Evolutionary conservation across 306 rosid genomes (phyloP).

Genomic region (Pyrus betulifolia): DNA sequence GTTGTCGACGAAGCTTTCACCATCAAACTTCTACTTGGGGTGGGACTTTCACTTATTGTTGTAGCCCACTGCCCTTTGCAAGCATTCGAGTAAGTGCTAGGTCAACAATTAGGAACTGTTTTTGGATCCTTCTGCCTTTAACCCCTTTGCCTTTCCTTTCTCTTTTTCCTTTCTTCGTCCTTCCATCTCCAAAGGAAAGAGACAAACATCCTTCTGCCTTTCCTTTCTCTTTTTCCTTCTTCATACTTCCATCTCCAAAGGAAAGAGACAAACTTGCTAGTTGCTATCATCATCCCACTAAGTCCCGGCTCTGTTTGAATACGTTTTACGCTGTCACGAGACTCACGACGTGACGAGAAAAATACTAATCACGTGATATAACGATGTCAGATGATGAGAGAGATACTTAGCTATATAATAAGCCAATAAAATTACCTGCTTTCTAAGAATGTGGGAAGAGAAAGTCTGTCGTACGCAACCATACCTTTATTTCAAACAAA

Average conservation of each 20-base stretch:
- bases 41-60: slow-evolving; percentile 20
- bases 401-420: too few species aligned
- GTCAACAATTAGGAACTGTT: slow-evolving; percentile 28
- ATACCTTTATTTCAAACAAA: too few species aligned
- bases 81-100: slow-evolving; percentile 22
- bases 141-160: not conserved
- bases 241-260: not conserved
- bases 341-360: too few species aligned
- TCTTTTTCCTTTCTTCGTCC: not conserved
- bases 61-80: slow-evolving; percentile 35
- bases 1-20: slow-evolving; percentile 4
- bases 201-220: not conserved
- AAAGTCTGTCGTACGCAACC: too few species aligned
- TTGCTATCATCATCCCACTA: not conserved
- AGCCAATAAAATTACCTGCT: too few species aligned
- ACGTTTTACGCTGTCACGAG: too few species aligned
- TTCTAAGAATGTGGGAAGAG: too few species aligned
- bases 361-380: too few species aligned
- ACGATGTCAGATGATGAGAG: accelerated
- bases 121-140: slow-evolving; percentile 11
- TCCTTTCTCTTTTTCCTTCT: not conserved
- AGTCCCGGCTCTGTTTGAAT: not conserved
- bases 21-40: slow-evolving; percentile 6
- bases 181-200: not conserved
- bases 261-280: not conserved